Evolutionary conservation across 148 eudicot genomes (phyloP), one percentile per base, ranked within the genome.

Genomic region (Cornus controversa): DNA sequence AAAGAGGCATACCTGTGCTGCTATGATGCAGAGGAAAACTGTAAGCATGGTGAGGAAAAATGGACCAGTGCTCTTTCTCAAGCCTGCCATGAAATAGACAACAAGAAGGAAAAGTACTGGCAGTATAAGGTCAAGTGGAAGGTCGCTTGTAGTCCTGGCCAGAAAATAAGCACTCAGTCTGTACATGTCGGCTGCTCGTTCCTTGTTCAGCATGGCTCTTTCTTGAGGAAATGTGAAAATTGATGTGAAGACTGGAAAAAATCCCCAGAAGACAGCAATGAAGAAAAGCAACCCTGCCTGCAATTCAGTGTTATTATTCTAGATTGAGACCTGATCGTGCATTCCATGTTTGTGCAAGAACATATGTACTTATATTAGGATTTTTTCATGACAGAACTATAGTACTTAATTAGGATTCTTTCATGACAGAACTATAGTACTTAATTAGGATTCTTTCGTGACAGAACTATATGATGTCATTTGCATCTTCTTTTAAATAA

Each of bases 211-310:
- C 98, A 93, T 93, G 8, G 99, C 98, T 81, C 92, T 87, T 80
- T 96, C 99, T 87, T 93, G 98, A 42, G 99, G 98, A 72, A 96
- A 96, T 67, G 98, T 88, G 76, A 93, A 96, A 27, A 96, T 92
- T 69, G 99, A 94, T 69, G 98, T 91, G 89, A 93, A 93, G 28
- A 96, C 97, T 10, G 99, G 98, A 45, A 93, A 93, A 85, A 91
- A 96, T 10, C 94, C 96, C 99, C 99, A 96, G 80, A 96, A 96
- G 15, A 96, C 98, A 4, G 90, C 86, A 26, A 93, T 90, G 86
- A 93, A 96, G 89, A 96, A 96, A 15, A 96, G 85, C 70, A 96
- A 78, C 58, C 99, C 99, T 73, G 90, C 94, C 97, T 96, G 92
- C 34, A 63, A 50, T 50, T 13, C 57, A 63, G 45, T 64, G 47